phyloP scores from a whole-genome alignment of 345 rosid species.

The Pelargonium nanum region DNA sequence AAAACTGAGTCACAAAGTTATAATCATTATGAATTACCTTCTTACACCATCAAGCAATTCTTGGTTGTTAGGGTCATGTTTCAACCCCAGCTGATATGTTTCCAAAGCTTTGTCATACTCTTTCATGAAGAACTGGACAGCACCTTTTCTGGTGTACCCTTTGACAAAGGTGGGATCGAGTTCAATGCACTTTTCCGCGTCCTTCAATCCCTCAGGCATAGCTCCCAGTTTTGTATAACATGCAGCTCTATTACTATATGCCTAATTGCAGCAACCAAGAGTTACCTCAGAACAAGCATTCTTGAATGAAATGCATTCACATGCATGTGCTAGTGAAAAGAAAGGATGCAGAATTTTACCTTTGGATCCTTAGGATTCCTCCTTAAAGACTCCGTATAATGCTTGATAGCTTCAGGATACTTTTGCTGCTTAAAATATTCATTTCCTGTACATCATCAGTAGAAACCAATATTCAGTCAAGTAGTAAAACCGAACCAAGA shows the following conservation, averaged over 20 bases:
- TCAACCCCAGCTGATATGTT: conserved; percentile 83
- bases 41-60: conserved; percentile 80
- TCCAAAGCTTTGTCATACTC: conserved; percentile 90
- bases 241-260: conserved; percentile 94
- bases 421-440: conserved; percentile 85
- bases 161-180: conserved; percentile 89
- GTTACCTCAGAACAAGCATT: not conserved
- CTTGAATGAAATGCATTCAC: too few relatives aligned
- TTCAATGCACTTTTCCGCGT: conserved; percentile 94
- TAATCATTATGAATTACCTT: conserved; percentile 32
- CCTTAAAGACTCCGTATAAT: conserved; percentile 79
- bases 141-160: conserved; percentile 94
- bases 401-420: conserved; percentile 81
- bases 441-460: conserved; percentile 43
- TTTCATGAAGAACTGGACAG: conserved; percentile 90
- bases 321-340: not conserved
- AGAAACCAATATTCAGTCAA: not conserved
- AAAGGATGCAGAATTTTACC: conserved; percentile 22
- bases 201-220: conserved; percentile 89
- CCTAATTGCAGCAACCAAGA: conserved; percentile 19
- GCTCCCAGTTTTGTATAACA: conserved; percentile 92
- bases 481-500: too few relatives aligned
- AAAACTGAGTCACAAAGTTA: not conserved
- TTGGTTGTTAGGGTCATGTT: conserved; percentile 74
- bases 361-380: conserved; percentile 75